A percentile compares a stretch with the other conserved stretches of the same genome.
Conservation (phyloP, 208 protist genomes). For the Acanthamoeba culbertsoni region DNA sequence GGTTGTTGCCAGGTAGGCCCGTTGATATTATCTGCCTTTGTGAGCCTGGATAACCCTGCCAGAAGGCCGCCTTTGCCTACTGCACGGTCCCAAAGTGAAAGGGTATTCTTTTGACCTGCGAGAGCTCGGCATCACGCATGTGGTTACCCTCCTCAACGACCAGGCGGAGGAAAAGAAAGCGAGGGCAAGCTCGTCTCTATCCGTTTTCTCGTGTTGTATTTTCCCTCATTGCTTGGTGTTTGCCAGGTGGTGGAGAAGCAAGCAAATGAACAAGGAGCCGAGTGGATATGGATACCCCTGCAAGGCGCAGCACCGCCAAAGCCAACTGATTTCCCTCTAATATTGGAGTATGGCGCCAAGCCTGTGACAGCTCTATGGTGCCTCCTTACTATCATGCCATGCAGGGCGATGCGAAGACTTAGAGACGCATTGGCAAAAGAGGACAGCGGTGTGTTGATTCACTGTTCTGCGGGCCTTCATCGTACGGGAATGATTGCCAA, state of each 20-base stretch:
- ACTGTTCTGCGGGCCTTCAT: not conserved
- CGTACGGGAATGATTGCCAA: conserved; percentile 26
- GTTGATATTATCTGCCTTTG: not conserved
- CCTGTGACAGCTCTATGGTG: not conserved
- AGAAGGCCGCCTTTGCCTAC: not conserved
- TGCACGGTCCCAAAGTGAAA: not conserved
- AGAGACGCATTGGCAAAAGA: not conserved
- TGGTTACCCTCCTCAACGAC: conserved; percentile 30
- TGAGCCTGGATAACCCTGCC: not conserved
- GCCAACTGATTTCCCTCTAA: not conserved
- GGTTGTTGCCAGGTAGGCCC: not conserved
- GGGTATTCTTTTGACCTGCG: not conserved
- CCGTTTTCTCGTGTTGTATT: not conserved
- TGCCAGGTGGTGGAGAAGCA: not conserved
- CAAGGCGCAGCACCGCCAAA: not conserved
- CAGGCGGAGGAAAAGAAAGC: not conserved
- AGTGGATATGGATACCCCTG: not conserved
- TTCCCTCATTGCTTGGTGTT: not conserved
- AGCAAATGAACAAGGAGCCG: not conserved
- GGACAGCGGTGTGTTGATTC: not conserved
- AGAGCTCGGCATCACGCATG: not conserved
- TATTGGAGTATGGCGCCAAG: not conserved
- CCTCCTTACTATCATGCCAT: not conserved
- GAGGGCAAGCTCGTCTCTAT: not conserved
- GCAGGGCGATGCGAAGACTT: not conserved